A percentile compares a stretch with the other conserved stretches of the same genome.
phyloP scores from a whole-genome alignment of 2,329 filamentous ascomycete species.

The Claviceps sp. region DNA sequence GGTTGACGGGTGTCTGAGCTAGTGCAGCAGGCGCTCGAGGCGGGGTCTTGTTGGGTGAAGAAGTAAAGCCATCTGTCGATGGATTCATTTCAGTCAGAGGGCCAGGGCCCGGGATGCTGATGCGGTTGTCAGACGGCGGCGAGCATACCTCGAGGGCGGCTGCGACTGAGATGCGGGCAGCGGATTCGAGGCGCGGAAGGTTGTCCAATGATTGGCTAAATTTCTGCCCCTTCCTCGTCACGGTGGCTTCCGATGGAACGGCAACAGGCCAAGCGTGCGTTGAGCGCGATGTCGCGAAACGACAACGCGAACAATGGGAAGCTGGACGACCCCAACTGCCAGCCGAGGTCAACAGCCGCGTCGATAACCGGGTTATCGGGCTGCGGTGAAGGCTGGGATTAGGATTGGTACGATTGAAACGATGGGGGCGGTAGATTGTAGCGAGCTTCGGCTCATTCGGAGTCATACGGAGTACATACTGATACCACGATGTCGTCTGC shows the following conservation, averaged over 20 bases:
- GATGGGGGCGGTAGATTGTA: background rate
- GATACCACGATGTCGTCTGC: background rate
- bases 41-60: constrained; percentile 3
- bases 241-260: too few relatives aligned
- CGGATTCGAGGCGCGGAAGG: background rate
- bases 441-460: background rate
- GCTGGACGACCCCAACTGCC: background rate
- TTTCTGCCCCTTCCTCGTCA: background rate
- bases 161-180: background rate
- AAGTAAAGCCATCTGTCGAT: background rate
- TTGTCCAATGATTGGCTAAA: background rate
- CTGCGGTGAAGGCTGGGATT: background rate
- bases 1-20: constrained; percentile 14
- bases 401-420: background rate
- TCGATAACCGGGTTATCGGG: background rate
- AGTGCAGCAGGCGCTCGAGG: constrained; percentile 12
- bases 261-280: background rate
- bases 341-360: background rate
- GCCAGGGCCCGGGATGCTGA: background rate
- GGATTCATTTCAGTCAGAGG: constrained; percentile 1
- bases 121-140: background rate
- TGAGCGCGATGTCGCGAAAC: background rate
- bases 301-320: background rate
- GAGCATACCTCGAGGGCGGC: constrained; percentile 1
- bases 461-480: background rate